Evolutionary conservation across 345 rosid species (phyloP), one percentile per base, ranked within the genome.

Genomic region (Populus euphratica): DNA sequence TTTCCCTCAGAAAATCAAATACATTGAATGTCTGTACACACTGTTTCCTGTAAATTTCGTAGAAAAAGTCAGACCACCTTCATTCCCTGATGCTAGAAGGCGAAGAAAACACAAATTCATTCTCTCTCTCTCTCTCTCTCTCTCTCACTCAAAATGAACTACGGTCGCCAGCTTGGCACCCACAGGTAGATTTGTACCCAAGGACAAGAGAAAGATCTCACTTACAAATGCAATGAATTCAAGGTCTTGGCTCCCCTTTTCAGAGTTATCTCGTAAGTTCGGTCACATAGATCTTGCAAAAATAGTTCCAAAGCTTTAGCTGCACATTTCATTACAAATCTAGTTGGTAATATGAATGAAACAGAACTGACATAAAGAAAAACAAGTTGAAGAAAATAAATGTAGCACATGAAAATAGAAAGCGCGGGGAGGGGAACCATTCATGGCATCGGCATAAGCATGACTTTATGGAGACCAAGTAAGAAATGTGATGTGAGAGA

Each of bases 241-340:
- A 91, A 63, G 31, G 91, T 89, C 81, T 90, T 89, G 3, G 88
- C 91, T 14, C 91, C 91, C 68, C 84, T 83, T 78, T 82, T 83
- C 33, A 86, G 75, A 64, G 96, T 91, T 64, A 91, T 80, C 41
- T 79, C 85, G 76, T 89, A 89, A n/a, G 93, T 90, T n/a, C 81
- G 88, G 67, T 87, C 86, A 83, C 96, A 91, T 9, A 91, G 84
- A 77, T 91, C 93, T 89, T 91, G 91, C 75, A 91, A 79, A 77
- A 91, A 91, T 2, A 90, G 79, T 73, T 91, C 96, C 87, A 90
- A 83, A 33, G 94, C 94, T 85, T 91, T 91, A 72, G 93, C 96
- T 91, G 85, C 85, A 84, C 61, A 47, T 23, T 69, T 43, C 7
- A 70, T 36, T 25, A 52, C 59, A 52, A 6, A 52, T 52, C 6